A percentile compares a stretch with the other conserved stretches of the same genome.
These are phyloP conservation scores for Lenzites betulinus DNA, from an alignment of 768 basidiomycete genomes.

Conservation along the genomic window DNA sequence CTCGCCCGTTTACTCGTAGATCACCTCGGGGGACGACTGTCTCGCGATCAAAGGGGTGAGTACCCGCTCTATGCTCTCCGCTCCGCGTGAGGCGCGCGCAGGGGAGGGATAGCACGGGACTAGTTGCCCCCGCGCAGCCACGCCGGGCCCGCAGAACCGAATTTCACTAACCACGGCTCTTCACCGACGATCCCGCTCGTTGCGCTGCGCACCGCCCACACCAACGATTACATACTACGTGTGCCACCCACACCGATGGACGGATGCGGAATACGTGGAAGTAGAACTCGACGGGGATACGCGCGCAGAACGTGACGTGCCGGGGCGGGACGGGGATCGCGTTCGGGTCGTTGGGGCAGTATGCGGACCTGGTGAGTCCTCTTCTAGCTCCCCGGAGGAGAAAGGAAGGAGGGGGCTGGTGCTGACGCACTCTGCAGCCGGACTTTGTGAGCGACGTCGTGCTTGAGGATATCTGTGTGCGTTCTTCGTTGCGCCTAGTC, in stretches of 20 bases:
- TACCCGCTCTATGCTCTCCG: too few species aligned
- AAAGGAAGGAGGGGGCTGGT: neutral
- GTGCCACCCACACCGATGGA: too few species aligned
- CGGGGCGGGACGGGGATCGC: slow-evolving; percentile 63
- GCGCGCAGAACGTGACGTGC: slow-evolving; percentile 51
- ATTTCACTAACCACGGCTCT: too few species aligned
- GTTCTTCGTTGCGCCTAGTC: neutral
- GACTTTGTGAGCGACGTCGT: slow-evolving; percentile 56
- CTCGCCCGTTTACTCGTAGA: slow-evolving; percentile 13
- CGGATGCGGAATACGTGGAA: too few species aligned
- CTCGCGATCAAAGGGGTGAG: slow-evolving; percentile 64
- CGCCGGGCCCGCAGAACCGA: neutral
- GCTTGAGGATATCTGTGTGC: slow-evolving; percentile 49
- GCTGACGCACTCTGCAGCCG: too few species aligned
- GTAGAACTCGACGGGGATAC: slow-evolving; percentile 57
- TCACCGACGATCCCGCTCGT: too few species aligned
- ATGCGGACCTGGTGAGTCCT: slow-evolving; percentile 47
- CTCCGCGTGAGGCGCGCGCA: too few species aligned
- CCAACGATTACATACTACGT: too few species aligned
- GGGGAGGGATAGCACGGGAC: too few species aligned
- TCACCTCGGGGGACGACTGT: slow-evolving; percentile 66
- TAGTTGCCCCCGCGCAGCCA: neutral
- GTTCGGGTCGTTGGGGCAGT: slow-evolving; percentile 62
- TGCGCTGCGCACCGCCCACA: too few species aligned
- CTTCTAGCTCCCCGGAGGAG: neutral